These are phyloP conservation scores for Cyberlindnera euphorbiiphila DNA, from an alignment of 805 yeast species.

Conservation along the genomic window DNA sequence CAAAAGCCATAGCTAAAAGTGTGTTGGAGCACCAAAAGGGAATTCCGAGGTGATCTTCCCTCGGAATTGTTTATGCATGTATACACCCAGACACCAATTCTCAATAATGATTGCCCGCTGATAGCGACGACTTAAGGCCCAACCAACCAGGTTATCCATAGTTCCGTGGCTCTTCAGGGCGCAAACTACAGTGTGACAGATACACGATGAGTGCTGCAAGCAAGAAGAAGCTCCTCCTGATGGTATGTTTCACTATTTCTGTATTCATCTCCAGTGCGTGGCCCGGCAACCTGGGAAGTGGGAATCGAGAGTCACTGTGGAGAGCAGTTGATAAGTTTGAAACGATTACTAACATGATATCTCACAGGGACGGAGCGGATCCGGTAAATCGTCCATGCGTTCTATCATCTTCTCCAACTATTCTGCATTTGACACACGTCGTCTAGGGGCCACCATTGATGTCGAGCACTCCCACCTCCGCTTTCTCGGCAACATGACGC, in stretches of 20 bases:
- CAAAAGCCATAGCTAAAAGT: too few species aligned
- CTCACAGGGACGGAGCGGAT: constrained; percentile 83
- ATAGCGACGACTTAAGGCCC: too few species aligned
- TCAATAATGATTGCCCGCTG: too few species aligned
- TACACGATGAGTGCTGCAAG: constrained; percentile 31
- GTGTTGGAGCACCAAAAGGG: too few species aligned
- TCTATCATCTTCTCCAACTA: constrained; percentile 93
- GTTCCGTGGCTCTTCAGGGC: too few species aligned
- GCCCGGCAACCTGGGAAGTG: neutral
- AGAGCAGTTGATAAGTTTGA: too few species aligned
- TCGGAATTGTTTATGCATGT: too few species aligned
- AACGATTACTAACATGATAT: constrained; percentile 8
- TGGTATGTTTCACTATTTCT: constrained; percentile 33
- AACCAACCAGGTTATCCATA: too few species aligned
- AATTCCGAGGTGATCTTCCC: too few species aligned
- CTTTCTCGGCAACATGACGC: constrained; percentile 90
- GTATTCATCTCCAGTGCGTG: neutral
- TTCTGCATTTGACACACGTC: constrained; percentile 92
- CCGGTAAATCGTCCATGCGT: constrained; percentile 97
- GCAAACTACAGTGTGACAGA: too few species aligned
- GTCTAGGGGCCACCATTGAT: constrained; percentile 95
- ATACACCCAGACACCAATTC: too few species aligned
- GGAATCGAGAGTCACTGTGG: too few species aligned
- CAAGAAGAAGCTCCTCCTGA: constrained; percentile 60
- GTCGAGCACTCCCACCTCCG: constrained; percentile 96